Conservation (phyloP, 2,329 filamentous ascomycete genomes). For the Sporothrix pallida region DNA sequence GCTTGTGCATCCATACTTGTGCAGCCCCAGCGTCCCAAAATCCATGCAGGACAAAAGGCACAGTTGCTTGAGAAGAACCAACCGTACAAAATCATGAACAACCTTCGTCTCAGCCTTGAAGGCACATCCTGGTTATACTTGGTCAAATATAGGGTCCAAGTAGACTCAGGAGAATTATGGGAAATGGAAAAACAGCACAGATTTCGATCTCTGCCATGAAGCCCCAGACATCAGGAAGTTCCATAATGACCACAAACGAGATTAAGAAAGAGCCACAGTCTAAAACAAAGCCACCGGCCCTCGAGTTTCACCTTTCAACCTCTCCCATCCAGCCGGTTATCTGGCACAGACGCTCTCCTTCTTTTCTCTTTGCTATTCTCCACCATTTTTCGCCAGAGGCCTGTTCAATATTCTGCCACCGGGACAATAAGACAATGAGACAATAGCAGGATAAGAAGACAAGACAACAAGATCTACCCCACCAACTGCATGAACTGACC, state of each 20-base stretch:
- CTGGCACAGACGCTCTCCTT: not conserved
- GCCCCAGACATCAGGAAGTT: not conserved
- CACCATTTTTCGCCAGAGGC: not conserved
- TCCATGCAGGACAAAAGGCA: slow-evolving; percentile 13
- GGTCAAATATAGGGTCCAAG: not conserved
- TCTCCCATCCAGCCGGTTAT: not conserved
- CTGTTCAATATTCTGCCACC: not conserved
- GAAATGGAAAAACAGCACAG: not conserved
- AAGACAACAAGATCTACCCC: too few species aligned
- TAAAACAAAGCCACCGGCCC: not conserved
- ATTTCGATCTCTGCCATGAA: not conserved
- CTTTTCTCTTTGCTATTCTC: not conserved
- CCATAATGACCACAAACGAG: not conserved
- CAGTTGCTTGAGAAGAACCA: not conserved
- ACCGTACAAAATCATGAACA: not conserved
- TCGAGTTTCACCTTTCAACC: slow-evolving; percentile 3
- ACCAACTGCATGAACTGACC: not conserved
- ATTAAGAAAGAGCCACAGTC: not conserved
- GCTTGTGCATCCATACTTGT: slow-evolving; percentile 17
- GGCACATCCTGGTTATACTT: not conserved
- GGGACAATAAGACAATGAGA: not conserved
- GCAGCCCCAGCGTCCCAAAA: not conserved
- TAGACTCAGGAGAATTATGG: too few species aligned
- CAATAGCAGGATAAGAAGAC: too few species aligned
- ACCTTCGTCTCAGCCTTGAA: slow-evolving; percentile 5